Percentiles rank a stretch among this genome's conserved stretches.
Conservation (phyloP, 371 early-diverging fungal genomes). For the Mucor racemosus region DNA sequence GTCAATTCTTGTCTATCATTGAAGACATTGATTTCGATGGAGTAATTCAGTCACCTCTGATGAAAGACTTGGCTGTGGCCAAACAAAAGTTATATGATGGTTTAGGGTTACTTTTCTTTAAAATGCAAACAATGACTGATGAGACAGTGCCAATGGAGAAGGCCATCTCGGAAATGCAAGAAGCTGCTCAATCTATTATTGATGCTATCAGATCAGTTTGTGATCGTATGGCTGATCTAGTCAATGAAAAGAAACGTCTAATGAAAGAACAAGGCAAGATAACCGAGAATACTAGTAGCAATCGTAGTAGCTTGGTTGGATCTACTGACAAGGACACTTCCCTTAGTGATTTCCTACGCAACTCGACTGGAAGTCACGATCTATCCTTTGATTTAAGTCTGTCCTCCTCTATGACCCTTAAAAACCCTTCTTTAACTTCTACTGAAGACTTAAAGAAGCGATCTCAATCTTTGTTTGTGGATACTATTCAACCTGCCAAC, state of each 20-base stretch:
- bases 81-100: slow-evolving; percentile 66
- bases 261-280: slow-evolving; percentile 7
- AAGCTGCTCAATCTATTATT: slow-evolving; percentile 27
- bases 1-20: slow-evolving; percentile 47
- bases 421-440: slow-evolving; percentile 3
- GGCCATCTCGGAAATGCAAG: slow-evolving; percentile 23
- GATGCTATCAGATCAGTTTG: slow-evolving; percentile 34
- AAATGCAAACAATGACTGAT: slow-evolving; percentile 66
- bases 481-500: background rate
- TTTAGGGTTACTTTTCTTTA: slow-evolving; percentile 68
- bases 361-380: slow-evolving; percentile 4
- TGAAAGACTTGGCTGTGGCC: slow-evolving; percentile 20
- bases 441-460: background rate
- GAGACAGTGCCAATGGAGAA: slow-evolving; percentile 30
- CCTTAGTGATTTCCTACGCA: background rate
- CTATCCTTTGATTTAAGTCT: slow-evolving; percentile 18
- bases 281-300: background rate
- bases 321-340: background rate
- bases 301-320: background rate
- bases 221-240: slow-evolving; percentile 28
- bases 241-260: slow-evolving; percentile 14
- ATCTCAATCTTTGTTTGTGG: background rate
- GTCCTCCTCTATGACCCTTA: background rate
- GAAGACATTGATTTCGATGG: slow-evolving; percentile 44
- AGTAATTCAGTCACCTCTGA: slow-evolving; percentile 28